Evolutionary conservation across 108 stramenopile species (phyloP), one percentile per base, ranked within the genome.

Genomic region (Cyclotella choctawhatcheeana): DNA sequence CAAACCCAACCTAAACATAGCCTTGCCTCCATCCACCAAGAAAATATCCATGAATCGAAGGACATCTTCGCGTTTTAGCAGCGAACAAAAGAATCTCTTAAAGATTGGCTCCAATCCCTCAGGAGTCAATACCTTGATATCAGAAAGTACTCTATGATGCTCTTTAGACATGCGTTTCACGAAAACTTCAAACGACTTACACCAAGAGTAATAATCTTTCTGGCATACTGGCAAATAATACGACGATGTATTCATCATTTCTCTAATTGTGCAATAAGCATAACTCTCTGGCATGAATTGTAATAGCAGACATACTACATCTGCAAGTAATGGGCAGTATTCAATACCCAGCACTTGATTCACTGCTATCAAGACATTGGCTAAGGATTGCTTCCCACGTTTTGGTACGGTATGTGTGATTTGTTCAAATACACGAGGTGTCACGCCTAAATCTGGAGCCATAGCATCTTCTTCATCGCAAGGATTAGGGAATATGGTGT

Each of bases 41-140:
- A 87, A 94, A 29, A 94, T 85, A 74, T 94, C 93, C 85, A 94
- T 83, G 54, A 94, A 77, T 3, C 86, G 82, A 10, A 86, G 22
- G 12, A 90, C 82, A 53, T 77, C 75, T 21, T 64, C 62, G 55
- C 77, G 65, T 2, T 83, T 88, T 59, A 94, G 58, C 21, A 92
- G 73, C 34, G 68, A 69, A 2, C 32, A 34, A 65, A 94, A 92
- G 56, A 94, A 89, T 35, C 91, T 62, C 35, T 79, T 84, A 60
- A 94, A 94, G 1, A 94, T 81, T 14, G 85, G 86, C 40, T 81
- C 71, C 21, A 89, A 64, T 33, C 78, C 87, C 45, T 76, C 67
- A 6, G 71, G 79, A 26, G 82, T 76, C 21, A 82, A 68, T 8
- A 81, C 76, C 3, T 84, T 86, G 48, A 82, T 83, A 17, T 76